Conservation (phyloP, 768 basidiomycete species). For the Gautieria morchelliformis region DNA sequence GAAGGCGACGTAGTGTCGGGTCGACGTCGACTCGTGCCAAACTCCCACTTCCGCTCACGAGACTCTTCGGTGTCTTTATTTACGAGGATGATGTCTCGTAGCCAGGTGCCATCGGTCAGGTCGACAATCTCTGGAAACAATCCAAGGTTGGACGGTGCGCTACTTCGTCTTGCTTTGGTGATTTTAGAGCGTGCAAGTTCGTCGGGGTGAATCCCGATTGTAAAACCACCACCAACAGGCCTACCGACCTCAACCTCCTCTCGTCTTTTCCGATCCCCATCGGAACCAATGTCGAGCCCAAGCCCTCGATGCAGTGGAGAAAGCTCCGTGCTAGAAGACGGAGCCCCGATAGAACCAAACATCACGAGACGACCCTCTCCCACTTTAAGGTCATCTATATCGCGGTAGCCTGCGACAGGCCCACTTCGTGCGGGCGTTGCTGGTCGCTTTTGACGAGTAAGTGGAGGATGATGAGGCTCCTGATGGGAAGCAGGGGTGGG, state of each 20-base stretch:
- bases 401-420: slow-evolving; percentile 27
- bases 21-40: slow-evolving; percentile 36
- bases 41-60: slow-evolving; percentile 40
- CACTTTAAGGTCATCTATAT: slow-evolving; percentile 15
- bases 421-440: slow-evolving; percentile 25
- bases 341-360: slow-evolving; percentile 41
- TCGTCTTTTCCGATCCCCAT: slow-evolving; percentile 7
- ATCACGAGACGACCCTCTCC: slow-evolving; percentile 23
- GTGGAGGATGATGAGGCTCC: slow-evolving; percentile 13
- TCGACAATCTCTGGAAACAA: slow-evolving; percentile 3
- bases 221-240: slow-evolving; percentile 19
- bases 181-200: slow-evolving; percentile 23
- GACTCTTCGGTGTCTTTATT: not conserved
- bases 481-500: slow-evolving; percentile 10
- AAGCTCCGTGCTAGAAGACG: slow-evolving; percentile 19
- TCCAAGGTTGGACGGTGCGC: not conserved
- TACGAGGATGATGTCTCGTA: not conserved
- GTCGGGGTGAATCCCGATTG: slow-evolving; percentile 35
- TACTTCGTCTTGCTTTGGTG: not conserved
- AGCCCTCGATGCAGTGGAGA: not conserved
- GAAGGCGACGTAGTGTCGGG: not conserved
- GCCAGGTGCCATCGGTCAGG: slow-evolving; percentile 6
- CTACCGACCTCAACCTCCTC: slow-evolving; percentile 12
- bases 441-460: slow-evolving; percentile 18
- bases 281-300: not conserved